These are phyloP conservation scores for Cercophora newfieldiana DNA, from an alignment of 495 filamentous ascomycete species.

Conservation along the genomic window DNA sequence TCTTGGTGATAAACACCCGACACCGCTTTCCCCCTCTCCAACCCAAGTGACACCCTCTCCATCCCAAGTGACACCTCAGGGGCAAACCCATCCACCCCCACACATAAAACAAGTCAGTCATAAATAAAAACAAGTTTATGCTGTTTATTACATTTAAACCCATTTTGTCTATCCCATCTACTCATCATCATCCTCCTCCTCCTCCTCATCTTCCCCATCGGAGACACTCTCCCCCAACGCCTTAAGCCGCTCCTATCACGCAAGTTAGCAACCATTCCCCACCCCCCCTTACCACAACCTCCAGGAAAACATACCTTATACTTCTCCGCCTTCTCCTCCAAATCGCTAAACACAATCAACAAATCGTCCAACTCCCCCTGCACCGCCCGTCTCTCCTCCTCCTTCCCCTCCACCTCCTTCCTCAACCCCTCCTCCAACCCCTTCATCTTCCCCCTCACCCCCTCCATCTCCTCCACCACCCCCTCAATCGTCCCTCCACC, in stretches of 20 bases:
- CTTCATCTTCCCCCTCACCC: background rate
- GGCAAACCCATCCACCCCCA: background rate
- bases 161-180: constrained; percentile 35
- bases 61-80: background rate
- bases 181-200: constrained; percentile 62
- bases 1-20: too few species aligned
- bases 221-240: constrained; percentile 72
- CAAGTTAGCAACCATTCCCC: constrained; percentile 1
- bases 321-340: constrained; percentile 78
- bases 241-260: constrained; percentile 67
- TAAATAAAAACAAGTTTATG: background rate
- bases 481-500: constrained; percentile 13
- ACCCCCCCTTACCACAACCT: background rate
- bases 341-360: constrained; percentile 81
- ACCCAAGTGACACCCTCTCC: too few species aligned
- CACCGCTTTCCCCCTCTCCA: too few species aligned
- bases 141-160: background rate
- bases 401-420: constrained; percentile 48
- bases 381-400: constrained; percentile 62
- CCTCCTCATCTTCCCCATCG: constrained; percentile 75
- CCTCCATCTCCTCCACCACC: constrained; percentile 10
- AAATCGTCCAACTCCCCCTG: constrained; percentile 80
- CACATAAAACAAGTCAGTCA: background rate
- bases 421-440: constrained; percentile 2
- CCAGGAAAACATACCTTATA: constrained; percentile 66